These are phyloP conservation scores for Malassezia globosa DNA, from an alignment of 1,284 basidiomycete genomes.

Conservation along the genomic window DNA sequence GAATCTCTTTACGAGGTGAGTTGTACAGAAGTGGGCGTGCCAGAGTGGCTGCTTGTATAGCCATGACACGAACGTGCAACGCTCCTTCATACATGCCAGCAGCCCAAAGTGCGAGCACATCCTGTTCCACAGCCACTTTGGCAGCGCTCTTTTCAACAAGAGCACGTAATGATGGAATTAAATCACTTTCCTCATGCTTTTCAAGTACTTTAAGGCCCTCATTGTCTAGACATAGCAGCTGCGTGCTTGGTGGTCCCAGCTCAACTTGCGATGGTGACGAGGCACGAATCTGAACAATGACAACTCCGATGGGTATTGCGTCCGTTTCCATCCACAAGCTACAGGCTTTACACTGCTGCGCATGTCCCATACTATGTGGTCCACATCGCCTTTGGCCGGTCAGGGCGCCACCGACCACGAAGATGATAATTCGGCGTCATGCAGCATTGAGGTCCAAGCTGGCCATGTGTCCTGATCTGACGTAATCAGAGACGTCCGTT, in stretches of 20 bases:
- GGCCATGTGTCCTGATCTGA: too few species aligned
- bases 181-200: neutral
- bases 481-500: too few species aligned
- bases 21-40: neutral
- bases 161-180: neutral
- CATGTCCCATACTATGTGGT: too few species aligned
- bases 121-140: constrained; percentile 5
- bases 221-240: neutral
- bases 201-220: neutral
- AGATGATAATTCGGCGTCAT: too few species aligned
- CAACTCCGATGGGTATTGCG: constrained; percentile 1
- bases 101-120: constrained; percentile 10
- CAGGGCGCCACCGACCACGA: too few species aligned
- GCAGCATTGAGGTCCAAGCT: too few species aligned
- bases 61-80: constrained; percentile 1
- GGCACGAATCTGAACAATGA: neutral
- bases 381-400: too few species aligned
- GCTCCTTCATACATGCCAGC: constrained; percentile 10
- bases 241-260: neutral
- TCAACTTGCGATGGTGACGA: neutral
- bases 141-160: neutral
- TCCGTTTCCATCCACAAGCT: neutral
- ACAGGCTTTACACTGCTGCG: too few species aligned
- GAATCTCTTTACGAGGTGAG: neutral
- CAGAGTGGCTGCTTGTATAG: neutral